phyloP scores from a whole-genome alignment of 2,329 filamentous ascomycete genomes.

The Berkeleyomyces basicola region DNA sequence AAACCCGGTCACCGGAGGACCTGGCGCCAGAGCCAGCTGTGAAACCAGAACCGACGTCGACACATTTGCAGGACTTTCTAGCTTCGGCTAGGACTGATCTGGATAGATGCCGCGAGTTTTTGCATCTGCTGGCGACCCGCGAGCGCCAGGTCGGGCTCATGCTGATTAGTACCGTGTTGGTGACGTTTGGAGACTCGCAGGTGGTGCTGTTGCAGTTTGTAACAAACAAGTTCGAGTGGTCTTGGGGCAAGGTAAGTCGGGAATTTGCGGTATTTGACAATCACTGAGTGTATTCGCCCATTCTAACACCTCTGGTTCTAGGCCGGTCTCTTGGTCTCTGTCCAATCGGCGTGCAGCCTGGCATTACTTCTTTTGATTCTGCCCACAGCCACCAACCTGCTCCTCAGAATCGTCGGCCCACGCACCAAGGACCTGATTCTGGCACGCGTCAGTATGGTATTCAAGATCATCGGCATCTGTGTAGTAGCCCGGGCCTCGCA shows the following conservation, averaged over 20 bases:
- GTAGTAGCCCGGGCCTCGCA: slow-evolving; percentile 9
- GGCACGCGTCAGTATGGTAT: slow-evolving; percentile 14
- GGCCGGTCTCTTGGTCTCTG: slow-evolving; percentile 9
- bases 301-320: not conserved
- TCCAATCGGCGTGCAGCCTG: slow-evolving; percentile 11
- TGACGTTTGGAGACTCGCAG: slow-evolving; percentile 12
- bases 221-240: slow-evolving; percentile 18
- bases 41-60: not conserved
- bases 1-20: slow-evolving; percentile 10
- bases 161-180: slow-evolving; percentile 11
- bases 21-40: not conserved
- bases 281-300: not conserved
- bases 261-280: not conserved
- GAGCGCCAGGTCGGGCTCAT: slow-evolving; percentile 10
- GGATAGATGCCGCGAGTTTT: slow-evolving; percentile 5
- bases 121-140: slow-evolving; percentile 5
- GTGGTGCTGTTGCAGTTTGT: slow-evolving; percentile 18
- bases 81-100: slow-evolving; percentile 4
- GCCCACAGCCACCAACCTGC: slow-evolving; percentile 1
- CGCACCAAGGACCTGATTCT: slow-evolving; percentile 13
- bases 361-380: slow-evolving; percentile 9
- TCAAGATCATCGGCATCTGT: slow-evolving; percentile 14
- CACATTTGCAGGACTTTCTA: slow-evolving; percentile 10
- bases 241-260: slow-evolving; percentile 12
- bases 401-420: slow-evolving; percentile 2